A percentile compares a stretch with the other conserved stretches of the same genome.
These are phyloP conservation scores for Lasiosphaeriaceae sp. DNA, from an alignment of 495 filamentous ascomycete species.

Conservation along the genomic window DNA sequence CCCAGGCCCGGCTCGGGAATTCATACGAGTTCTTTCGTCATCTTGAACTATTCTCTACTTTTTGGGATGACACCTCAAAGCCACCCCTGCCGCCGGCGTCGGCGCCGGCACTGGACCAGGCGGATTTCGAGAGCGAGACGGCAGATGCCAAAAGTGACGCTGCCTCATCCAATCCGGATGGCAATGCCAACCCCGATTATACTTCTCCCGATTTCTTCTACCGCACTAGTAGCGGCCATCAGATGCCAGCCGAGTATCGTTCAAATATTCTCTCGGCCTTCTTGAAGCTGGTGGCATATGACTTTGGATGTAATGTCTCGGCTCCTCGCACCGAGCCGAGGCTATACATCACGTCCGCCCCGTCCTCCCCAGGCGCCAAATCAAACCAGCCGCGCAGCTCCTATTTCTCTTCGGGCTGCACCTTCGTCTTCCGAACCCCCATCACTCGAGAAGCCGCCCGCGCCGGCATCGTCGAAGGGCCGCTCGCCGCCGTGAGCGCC, in stretches of 20 bases:
- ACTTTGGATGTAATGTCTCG: slow-evolving; percentile 70
- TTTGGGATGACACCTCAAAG: slow-evolving; percentile 51
- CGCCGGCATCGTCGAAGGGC: slow-evolving; percentile 71
- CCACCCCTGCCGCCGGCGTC: slow-evolving; percentile 11
- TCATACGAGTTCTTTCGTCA: slow-evolving; percentile 57
- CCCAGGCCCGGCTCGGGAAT: slow-evolving; percentile 47
- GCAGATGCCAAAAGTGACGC: slow-evolving; percentile 7
- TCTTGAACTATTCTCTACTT: slow-evolving; percentile 47
- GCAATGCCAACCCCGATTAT: background rate
- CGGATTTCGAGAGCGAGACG: slow-evolving; percentile 28
- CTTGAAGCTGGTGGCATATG: slow-evolving; percentile 73
- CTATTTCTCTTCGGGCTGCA: slow-evolving; percentile 49
- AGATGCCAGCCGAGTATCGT: slow-evolving; percentile 75
- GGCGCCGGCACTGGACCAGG: slow-evolving; percentile 7
- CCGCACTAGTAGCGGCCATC: slow-evolving; percentile 58
- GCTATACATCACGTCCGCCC: slow-evolving; percentile 53
- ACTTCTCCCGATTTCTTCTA: slow-evolving; percentile 13
- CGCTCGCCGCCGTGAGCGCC: slow-evolving; percentile 60
- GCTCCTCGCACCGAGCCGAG: slow-evolving; percentile 60
- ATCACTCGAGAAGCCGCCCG: slow-evolving; percentile 65
- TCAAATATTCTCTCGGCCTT: slow-evolving; percentile 67
- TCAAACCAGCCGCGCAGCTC: slow-evolving; percentile 31
- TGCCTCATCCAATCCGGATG: background rate
- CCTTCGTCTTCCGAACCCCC: slow-evolving; percentile 63
- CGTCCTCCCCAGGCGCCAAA: slow-evolving; percentile 41